Evolutionary conservation across 164 flowering plant genomes (phyloP).

Genomic region (Malania oleifera): DNA sequence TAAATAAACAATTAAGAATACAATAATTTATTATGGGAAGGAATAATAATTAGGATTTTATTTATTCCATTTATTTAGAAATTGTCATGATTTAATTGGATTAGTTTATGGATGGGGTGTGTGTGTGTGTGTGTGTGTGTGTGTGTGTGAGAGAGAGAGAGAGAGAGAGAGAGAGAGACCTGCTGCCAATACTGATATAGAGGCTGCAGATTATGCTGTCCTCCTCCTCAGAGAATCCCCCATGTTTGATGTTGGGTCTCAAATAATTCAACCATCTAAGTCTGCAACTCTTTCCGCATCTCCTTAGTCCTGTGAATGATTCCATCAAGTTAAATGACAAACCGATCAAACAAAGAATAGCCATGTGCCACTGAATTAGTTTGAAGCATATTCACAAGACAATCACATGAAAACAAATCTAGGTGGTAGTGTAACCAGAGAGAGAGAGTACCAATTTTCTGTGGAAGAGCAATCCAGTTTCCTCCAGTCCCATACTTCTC

Average conservation of each 20-base stretch:
- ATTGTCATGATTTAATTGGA: too few species aligned
- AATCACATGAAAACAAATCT: neutral
- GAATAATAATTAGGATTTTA: too few species aligned
- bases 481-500: slow-evolving; percentile 70
- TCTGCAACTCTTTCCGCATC: slow-evolving; percentile 91
- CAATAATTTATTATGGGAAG: too few species aligned
- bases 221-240: slow-evolving; percentile 90
- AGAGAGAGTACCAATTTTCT: slow-evolving; percentile 52
- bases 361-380: too few species aligned
- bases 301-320: slow-evolving; percentile 48
- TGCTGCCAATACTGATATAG: slow-evolving; percentile 87
- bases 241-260: slow-evolving; percentile 87
- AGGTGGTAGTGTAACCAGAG: neutral
- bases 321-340: neutral
- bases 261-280: slow-evolving; percentile 85
- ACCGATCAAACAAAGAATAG: neutral
- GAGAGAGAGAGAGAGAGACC: slow-evolving; percentile 33
- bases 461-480: slow-evolving; percentile 92
- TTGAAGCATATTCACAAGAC: neutral
- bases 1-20: too few species aligned
- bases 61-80: too few species aligned
- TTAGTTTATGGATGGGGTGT: too few species aligned
- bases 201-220: slow-evolving; percentile 80
- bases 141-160: slow-evolving; percentile 12
- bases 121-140: too few species aligned